Conservation (phyloP, 2,329 filamentous ascomycete genomes). For the Lomentospora prolificans region DNA sequence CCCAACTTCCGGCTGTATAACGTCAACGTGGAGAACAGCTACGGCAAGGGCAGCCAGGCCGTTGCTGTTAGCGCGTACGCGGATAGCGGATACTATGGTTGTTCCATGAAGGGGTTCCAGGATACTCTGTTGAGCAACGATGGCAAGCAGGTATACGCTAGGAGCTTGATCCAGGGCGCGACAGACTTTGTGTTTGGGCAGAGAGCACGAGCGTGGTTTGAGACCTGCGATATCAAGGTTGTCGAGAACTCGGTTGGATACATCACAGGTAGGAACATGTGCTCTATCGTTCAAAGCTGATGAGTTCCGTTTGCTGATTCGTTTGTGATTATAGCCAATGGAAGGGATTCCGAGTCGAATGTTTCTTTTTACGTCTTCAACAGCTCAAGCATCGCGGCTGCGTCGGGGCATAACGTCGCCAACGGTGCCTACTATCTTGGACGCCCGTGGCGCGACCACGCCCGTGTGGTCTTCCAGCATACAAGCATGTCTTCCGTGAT, state of each 20-base stretch:
- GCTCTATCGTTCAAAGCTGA: not conserved
- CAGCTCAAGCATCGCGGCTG: constrained; percentile 26
- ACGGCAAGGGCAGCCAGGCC: constrained; percentile 36
- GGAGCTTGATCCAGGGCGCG: constrained; percentile 33
- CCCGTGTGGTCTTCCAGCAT: constrained; percentile 38
- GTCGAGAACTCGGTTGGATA: constrained; percentile 25
- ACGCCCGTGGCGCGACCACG: constrained; percentile 35
- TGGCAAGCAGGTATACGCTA: constrained; percentile 37
- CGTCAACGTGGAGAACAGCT: constrained; percentile 40
- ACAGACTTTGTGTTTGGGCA: constrained; percentile 33
- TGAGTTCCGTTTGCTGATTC: not conserved
- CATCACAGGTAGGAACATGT: constrained; percentile 26
- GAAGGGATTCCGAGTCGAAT: constrained; percentile 25
- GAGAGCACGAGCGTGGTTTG: constrained; percentile 31
- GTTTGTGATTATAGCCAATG: constrained; percentile 24
- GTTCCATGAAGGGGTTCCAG: constrained; percentile 35
- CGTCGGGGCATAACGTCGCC: constrained; percentile 4
- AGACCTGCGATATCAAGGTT: constrained; percentile 29
- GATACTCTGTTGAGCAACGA: constrained; percentile 37
- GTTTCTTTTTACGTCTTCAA: constrained; percentile 37
- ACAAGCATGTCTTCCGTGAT: constrained; percentile 44
- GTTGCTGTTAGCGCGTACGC: constrained; percentile 30
- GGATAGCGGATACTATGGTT: constrained; percentile 25
- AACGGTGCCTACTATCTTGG: constrained; percentile 35
- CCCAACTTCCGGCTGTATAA: constrained; percentile 52